Conservation (phyloP, 2,329 filamentous ascomycete genomes). For the Colletotrichum australisinense region DNA sequence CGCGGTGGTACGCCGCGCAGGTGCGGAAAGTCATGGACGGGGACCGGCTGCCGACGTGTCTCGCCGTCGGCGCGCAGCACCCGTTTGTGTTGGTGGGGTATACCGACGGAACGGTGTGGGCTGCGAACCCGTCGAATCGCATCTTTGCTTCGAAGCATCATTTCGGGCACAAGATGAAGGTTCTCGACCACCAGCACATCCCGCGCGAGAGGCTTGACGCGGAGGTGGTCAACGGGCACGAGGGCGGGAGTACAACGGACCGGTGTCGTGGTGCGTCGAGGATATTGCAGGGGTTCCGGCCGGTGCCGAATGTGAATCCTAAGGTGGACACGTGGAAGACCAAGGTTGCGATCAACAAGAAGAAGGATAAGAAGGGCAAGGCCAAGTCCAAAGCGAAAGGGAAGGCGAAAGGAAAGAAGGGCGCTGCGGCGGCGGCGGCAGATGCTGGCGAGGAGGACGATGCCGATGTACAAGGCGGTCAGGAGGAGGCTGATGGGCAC, state of each 20-base stretch:
- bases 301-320: conserved; percentile 61
- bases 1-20: conserved; percentile 61
- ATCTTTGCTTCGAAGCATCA: conserved; percentile 53
- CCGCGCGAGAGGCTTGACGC: conserved; percentile 44
- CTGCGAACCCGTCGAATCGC: conserved; percentile 57
- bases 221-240: conserved; percentile 1
- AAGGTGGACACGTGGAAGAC: conserved; percentile 54
- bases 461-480: conserved; percentile 35
- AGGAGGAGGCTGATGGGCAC: conserved; percentile 39
- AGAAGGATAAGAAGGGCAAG: conserved; percentile 50
- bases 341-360: conserved; percentile 48
- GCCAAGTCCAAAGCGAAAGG: conserved; percentile 49
- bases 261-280: conserved; percentile 57
- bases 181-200: conserved; percentile 67
- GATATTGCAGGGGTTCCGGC: conserved; percentile 63
- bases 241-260: background rate
- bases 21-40: conserved; percentile 63
- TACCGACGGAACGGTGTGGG: conserved; percentile 65
- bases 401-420: conserved; percentile 45
- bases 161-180: conserved; percentile 51
- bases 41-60: conserved; percentile 61
- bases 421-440: conserved; percentile 40
- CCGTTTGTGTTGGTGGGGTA: conserved; percentile 66
- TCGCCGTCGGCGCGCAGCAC: conserved; percentile 62
- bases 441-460: conserved; percentile 48